These are phyloP conservation scores for Suaeda aralocaspica DNA, from an alignment of 148 eudicot genomes.

Conservation along the genomic window DNA sequence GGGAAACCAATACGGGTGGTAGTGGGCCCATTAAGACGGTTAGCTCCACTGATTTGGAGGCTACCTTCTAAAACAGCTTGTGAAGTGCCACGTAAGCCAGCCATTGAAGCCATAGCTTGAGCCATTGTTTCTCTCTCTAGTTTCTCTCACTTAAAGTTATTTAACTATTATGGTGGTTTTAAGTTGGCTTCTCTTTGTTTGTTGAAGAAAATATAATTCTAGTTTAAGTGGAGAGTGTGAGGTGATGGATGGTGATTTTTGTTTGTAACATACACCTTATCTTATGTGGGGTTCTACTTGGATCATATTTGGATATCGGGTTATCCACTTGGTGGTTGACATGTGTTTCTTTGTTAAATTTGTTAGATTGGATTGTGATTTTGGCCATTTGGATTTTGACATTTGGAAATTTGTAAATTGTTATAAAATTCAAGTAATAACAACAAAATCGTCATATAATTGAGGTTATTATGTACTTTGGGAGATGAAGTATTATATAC, in stretches of 20 bases:
- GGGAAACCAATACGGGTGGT: slow-evolving; percentile 34
- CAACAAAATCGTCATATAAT: too few species aligned
- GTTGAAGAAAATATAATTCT: slow-evolving; percentile 27
- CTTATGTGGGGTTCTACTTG: slow-evolving; percentile 26
- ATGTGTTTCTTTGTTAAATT: slow-evolving; percentile 12
- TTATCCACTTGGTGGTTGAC: slow-evolving; percentile 22
- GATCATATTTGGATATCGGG: slow-evolving; percentile 36
- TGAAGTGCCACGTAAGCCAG: slow-evolving; percentile 59
- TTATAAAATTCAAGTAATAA: too few species aligned
- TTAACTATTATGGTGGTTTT: too few species aligned
- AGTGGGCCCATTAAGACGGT: slow-evolving; percentile 35
- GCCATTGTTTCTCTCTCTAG: slow-evolving; percentile 39
- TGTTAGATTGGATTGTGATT: slow-evolving; percentile 24
- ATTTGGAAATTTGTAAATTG: slow-evolving; percentile 19
- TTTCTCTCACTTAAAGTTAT: not conserved
- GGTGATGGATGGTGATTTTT: slow-evolving; percentile 27
- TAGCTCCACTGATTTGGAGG: slow-evolving; percentile 54
- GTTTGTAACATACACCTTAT: slow-evolving; percentile 27
- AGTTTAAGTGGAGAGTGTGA: slow-evolving; percentile 18
- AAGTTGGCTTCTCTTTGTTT: too few species aligned
- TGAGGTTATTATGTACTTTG: too few species aligned
- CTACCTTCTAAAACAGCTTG: slow-evolving; percentile 72
- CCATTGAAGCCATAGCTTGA: slow-evolving; percentile 88
- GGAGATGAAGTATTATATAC: too few species aligned
- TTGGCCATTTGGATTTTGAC: not conserved